Conservation (phyloP, 192 early-diverging fungal species). For the Gaertneriomyces sp. region DNA sequence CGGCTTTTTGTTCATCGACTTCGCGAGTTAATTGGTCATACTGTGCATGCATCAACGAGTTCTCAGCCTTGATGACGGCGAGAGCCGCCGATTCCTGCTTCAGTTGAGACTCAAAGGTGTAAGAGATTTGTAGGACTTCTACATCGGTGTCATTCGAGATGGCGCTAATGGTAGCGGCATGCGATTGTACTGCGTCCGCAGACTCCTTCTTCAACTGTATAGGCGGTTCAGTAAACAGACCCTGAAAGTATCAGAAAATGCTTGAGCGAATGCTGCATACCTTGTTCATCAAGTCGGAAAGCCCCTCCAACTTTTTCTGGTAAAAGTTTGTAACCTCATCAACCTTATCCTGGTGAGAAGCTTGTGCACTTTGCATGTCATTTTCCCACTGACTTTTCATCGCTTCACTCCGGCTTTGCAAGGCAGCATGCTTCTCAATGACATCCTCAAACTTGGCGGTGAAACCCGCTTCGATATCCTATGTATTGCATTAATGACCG, state of each 20-base stretch:
- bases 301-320: conserved; percentile 40
- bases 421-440: conserved; percentile 36
- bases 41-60: conserved; percentile 39
- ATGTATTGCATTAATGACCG: conserved; percentile 41
- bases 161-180: conserved; percentile 23
- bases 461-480: conserved; percentile 39
- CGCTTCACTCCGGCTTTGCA: conserved; percentile 23
- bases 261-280: neutral
- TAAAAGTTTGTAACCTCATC: conserved; percentile 42
- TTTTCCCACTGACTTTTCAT: conserved; percentile 45
- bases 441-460: conserved; percentile 46
- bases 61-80: conserved; percentile 44
- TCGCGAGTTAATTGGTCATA: conserved; percentile 39
- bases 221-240: no score
- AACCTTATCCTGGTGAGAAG: conserved; percentile 24
- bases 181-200: neutral
- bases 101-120: conserved; percentile 43
- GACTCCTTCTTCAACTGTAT: neutral
- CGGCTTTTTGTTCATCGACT: conserved; percentile 53
- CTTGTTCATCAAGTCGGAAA: no score
- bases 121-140: conserved; percentile 44
- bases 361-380: conserved; percentile 41
- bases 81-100: conserved; percentile 41
- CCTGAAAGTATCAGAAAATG: neutral
- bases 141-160: conserved; percentile 44